Conservation (phyloP, 2,329 filamentous ascomycete genomes). For the Cucurbitaria berberidis region DNA sequence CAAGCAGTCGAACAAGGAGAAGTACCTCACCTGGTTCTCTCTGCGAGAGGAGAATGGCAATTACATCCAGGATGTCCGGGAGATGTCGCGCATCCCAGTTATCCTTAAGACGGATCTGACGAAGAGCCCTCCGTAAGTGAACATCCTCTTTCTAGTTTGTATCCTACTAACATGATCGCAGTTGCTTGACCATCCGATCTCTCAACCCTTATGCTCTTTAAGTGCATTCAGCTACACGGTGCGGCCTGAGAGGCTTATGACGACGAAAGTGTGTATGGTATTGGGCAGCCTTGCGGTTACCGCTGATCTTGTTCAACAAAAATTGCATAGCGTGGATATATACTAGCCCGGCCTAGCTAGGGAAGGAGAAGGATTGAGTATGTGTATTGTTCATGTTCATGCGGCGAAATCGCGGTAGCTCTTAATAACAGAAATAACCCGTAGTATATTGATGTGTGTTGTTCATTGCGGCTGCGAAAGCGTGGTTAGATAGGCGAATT, state of each 20-base stretch:
- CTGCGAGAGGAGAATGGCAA: constrained; percentile 91
- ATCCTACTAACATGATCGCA: constrained; percentile 46
- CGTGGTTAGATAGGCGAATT: constrained; percentile 15
- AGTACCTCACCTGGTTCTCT: constrained; percentile 88
- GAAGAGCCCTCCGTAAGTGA: constrained; percentile 98
- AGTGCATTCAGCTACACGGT: constrained; percentile 8
- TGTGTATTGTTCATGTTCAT: constrained; percentile 43
- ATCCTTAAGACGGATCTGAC: constrained; percentile 97
- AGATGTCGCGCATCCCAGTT: constrained; percentile 97
- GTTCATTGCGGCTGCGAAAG: constrained; percentile 14
- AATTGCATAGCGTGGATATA: constrained; percentile 43
- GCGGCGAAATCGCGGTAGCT: constrained; percentile 30
- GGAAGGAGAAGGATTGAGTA: constrained; percentile 20
- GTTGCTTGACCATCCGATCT: constrained; percentile 82
- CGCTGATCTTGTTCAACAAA: constrained; percentile 33
- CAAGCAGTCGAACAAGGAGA: constrained; percentile 90
- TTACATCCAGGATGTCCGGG: constrained; percentile 96
- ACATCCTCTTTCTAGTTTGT: neutral
- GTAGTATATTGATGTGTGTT: constrained; percentile 44
- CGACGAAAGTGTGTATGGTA: constrained; percentile 1
- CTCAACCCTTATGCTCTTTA: constrained; percentile 76
- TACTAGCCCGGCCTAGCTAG: constrained; percentile 24
- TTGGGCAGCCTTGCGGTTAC: constrained; percentile 17
- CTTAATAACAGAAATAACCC: constrained; percentile 27
- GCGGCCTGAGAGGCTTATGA: neutral